A percentile compares a stretch with the other conserved stretches of the same genome.
These are phyloP conservation scores for Lasiodiplodia citricola DNA, from an alignment of 2,329 filamentous ascomycete genomes.

Conservation along the genomic window DNA sequence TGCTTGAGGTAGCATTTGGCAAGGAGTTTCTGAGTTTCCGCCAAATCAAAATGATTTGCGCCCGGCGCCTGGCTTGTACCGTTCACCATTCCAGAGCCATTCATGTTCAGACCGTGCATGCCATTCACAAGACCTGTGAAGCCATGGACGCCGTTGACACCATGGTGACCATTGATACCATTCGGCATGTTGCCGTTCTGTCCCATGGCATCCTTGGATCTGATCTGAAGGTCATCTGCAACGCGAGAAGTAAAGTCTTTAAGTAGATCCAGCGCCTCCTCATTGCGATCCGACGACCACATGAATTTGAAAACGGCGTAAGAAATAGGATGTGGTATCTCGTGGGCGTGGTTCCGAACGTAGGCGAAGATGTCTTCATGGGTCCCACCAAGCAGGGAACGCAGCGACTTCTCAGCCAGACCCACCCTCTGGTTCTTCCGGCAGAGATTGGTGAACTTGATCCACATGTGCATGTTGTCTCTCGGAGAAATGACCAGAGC, in stretches of 20 bases:
- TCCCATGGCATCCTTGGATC: constrained; percentile 38
- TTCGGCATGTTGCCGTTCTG: constrained; percentile 48
- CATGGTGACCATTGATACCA: constrained; percentile 50
- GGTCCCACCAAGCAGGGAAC: constrained; percentile 81
- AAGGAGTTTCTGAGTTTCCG: constrained; percentile 71
- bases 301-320: constrained; percentile 98
- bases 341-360: constrained; percentile 42
- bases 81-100: constrained; percentile 33
- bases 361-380: constrained; percentile 53
- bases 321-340: constrained; percentile 77
- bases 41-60: constrained; percentile 45
- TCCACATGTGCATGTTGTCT: constrained; percentile 99
- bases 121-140: constrained; percentile 53
- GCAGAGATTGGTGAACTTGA: constrained; percentile 98
- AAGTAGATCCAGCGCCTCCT: constrained; percentile 59
- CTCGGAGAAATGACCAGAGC: constrained; percentile 88
- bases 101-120: constrained; percentile 55
- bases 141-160: constrained; percentile 53
- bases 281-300: constrained; percentile 70
- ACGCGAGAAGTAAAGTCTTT: constrained; percentile 66
- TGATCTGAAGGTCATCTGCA: constrained; percentile 61
- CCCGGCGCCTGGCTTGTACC: constrained; percentile 36
- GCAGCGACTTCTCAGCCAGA: constrained; percentile 91
- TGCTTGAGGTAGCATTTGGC: constrained; percentile 96
- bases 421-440: constrained; percentile 95